Evolutionary conservation across 108 stramenopile genomes (phyloP).

Genomic region (Nitzschia palea): DNA sequence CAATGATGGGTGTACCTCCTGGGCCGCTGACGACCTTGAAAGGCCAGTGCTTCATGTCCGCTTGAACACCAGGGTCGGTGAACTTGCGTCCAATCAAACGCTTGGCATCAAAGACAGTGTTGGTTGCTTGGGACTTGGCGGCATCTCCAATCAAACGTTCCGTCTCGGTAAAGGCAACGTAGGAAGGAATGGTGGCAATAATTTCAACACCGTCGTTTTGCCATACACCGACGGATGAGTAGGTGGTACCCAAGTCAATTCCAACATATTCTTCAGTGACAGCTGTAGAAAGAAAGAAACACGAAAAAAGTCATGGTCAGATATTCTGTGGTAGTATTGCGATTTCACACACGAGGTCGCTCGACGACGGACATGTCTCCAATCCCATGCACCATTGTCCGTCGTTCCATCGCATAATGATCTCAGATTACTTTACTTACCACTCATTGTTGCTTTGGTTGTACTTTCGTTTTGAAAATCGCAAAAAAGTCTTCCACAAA

Average conservation of each 20-base stretch:
- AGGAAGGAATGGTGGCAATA: conserved; percentile 98
- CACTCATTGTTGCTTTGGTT: conserved; percentile 10
- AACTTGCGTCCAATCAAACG: conserved; percentile 98
- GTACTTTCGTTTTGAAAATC: not conserved
- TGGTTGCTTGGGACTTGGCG: conserved; percentile 94
- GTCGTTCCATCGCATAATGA: too few relatives aligned
- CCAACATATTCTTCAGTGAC: conserved; percentile 87
- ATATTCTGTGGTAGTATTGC: too few relatives aligned
- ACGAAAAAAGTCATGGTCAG: not conserved
- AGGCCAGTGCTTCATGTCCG: conserved; percentile 99
- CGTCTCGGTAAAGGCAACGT: conserved; percentile 98
- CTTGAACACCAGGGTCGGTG: conserved; percentile 89
- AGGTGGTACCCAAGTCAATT: conserved; percentile 93
- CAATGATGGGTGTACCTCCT: conserved; percentile 94
- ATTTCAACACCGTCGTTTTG: conserved; percentile 99
- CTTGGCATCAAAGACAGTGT: conserved; percentile 99
- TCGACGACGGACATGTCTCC: too few relatives aligned
- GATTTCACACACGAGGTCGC: too few relatives aligned
- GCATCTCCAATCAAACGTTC: conserved; percentile 97
- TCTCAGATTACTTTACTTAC: too few relatives aligned
- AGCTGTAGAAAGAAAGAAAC: conserved; percentile 11
- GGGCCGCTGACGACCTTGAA: conserved; percentile 91
- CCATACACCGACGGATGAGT: conserved; percentile 99
- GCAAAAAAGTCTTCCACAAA: not conserved
- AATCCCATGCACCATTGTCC: too few relatives aligned